Percentiles rank a stretch among this genome's conserved stretches.
phyloP scores from a whole-genome alignment of 2,329 filamentous ascomycete genomes.

The Epichloe aotearoae region DNA sequence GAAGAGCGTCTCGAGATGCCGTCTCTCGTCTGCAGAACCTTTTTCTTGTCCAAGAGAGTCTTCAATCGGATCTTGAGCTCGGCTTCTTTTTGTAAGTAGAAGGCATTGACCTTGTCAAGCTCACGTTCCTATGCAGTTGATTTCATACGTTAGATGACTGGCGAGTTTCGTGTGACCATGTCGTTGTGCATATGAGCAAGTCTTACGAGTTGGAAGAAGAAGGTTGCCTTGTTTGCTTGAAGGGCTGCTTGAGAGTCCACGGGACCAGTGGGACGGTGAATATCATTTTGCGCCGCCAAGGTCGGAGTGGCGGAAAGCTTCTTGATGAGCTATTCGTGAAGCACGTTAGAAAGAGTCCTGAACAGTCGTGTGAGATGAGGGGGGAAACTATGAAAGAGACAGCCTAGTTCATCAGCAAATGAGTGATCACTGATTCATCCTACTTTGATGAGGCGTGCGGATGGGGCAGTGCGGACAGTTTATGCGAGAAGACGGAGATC shows the following conservation, averaged over 20 bases:
- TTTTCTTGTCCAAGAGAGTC: conserved; percentile 90
- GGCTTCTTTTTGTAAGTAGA: conserved; percentile 95
- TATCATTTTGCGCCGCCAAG: conserved; percentile 61
- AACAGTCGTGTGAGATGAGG: neutral
- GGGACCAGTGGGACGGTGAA: conserved; percentile 30
- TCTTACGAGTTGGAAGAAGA: conserved; percentile 91
- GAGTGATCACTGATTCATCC: neutral
- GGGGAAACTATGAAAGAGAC: neutral
- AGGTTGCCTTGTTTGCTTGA: conserved; percentile 94
- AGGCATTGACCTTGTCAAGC: conserved; percentile 94
- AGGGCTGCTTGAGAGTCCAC: conserved; percentile 75
- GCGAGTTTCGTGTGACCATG: neutral
- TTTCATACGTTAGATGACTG: neutral
- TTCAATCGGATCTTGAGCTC: conserved; percentile 93
- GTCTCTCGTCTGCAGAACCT: conserved; percentile 72
- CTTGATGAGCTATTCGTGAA: conserved; percentile 71
- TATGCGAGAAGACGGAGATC: neutral
- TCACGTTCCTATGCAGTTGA: conserved; percentile 63
- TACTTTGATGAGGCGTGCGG: neutral
- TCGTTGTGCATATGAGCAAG: neutral
- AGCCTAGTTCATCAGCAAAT: neutral
- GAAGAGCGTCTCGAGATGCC: conserved; percentile 76
- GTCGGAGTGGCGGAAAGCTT: conserved; percentile 87
- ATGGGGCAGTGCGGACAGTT: neutral
- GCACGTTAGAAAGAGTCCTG: neutral